These are phyloP conservation scores for Musa acuminata DNA, from an alignment of 176 grass and related monocot genomes.

Conservation along the genomic window DNA sequence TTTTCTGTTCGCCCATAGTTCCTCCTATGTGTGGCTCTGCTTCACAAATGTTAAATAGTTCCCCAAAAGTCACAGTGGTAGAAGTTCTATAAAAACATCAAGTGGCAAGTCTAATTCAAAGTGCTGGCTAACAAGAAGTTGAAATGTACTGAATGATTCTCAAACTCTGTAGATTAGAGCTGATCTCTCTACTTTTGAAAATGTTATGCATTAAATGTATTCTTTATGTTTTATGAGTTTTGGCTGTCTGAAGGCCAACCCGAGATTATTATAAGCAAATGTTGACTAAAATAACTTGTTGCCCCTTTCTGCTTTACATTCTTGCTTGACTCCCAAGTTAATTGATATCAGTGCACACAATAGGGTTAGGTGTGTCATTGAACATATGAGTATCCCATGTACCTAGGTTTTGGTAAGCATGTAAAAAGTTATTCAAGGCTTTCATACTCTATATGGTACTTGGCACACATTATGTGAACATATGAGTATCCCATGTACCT, in stretches of 20 bases:
- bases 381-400: constrained; percentile 1
- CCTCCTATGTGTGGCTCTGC: not conserved
- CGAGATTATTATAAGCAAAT: not conserved
- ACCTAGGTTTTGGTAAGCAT: not conserved
- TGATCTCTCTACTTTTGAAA: not conserved
- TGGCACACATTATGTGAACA: not conserved
- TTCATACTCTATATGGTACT: too few species aligned
- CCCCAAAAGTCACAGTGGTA: not conserved
- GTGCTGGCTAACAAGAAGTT: not conserved
- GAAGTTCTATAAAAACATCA: not conserved
- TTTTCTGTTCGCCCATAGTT: not conserved
- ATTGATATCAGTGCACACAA: too few species aligned
- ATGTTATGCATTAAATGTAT: not conserved
- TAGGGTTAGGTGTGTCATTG: too few species aligned
- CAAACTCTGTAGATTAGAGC: not conserved
- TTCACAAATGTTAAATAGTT: too few species aligned
- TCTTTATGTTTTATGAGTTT: not conserved
- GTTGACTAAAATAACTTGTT: too few species aligned
- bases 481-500: constrained; percentile 4
- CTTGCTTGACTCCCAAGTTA: too few species aligned
- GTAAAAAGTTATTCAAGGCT: too few species aligned
- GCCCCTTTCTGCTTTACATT: too few species aligned
- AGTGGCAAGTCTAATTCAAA: not conserved
- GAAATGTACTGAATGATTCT: not conserved
- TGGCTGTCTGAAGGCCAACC: not conserved